These are phyloP conservation scores for Candida gorgasii DNA, from an alignment of 805 yeast species.

Conservation along the genomic window DNA sequence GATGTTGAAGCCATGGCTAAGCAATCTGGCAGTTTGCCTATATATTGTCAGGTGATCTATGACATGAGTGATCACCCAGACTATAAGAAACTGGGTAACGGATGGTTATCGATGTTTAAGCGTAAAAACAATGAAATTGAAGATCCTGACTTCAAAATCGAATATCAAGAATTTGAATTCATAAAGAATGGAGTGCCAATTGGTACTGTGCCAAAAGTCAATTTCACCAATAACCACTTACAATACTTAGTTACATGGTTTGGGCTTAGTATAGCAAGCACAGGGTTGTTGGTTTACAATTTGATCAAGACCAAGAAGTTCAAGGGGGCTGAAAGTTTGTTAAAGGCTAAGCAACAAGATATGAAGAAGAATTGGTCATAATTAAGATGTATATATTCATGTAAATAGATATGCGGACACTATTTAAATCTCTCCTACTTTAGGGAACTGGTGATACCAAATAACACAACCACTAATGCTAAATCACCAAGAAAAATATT, in stretches of 20 bases:
- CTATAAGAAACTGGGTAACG: constrained; percentile 38
- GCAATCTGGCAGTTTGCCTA: constrained; percentile 64
- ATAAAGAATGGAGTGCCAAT: constrained; percentile 85
- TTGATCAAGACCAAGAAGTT: constrained; percentile 31
- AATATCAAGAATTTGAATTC: constrained; percentile 52
- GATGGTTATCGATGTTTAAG: constrained; percentile 30
- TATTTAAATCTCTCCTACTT: neutral
- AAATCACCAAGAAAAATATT: constrained; percentile 39
- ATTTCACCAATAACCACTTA: constrained; percentile 82
- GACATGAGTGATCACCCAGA: constrained; percentile 68
- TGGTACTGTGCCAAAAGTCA: constrained; percentile 79
- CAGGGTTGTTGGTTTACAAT: constrained; percentile 56
- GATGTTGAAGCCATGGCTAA: constrained; percentile 81
- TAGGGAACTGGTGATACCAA: constrained; percentile 33
- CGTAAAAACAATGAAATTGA: constrained; percentile 11
- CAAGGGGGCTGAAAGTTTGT: constrained; percentile 39
- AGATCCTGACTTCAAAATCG: constrained; percentile 33
- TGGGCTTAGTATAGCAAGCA: constrained; percentile 74
- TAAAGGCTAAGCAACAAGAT: constrained; percentile 40
- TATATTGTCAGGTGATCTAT: constrained; percentile 73
- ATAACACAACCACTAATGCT: constrained; percentile 36
- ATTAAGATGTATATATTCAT: constrained; percentile 3
- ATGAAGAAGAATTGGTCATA: constrained; percentile 28
- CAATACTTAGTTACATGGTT: constrained; percentile 96
- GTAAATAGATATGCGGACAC: constrained; percentile 4